Evolutionary conservation across 192 early-diverging fungal species (phyloP).

Genomic region (Spizellomyces punctatus): DNA sequence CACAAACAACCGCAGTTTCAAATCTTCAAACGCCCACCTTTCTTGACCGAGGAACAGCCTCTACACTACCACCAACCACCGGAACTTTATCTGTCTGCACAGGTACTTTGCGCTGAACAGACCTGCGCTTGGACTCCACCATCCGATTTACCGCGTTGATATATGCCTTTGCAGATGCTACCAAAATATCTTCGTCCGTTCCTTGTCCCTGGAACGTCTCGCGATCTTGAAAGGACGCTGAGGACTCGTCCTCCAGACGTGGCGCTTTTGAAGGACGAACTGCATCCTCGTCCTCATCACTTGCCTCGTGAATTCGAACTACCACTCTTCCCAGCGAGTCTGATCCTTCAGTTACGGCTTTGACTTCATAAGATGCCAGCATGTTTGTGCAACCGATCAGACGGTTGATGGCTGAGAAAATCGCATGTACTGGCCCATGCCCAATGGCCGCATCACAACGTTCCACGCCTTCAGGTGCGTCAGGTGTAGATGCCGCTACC

Average conservation of each 20-base stretch:
- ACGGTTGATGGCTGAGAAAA: constrained; percentile 88
- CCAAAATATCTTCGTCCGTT: constrained; percentile 84
- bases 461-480: constrained; percentile 30
- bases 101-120: constrained; percentile 10
- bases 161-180: constrained; percentile 86
- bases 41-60: constrained; percentile 25
- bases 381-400: constrained; percentile 71
- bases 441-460: constrained; percentile 79
- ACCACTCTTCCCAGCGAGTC: constrained; percentile 88
- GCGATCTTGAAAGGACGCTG: constrained; percentile 19
- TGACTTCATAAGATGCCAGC: constrained; percentile 84
- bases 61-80: constrained; percentile 30
- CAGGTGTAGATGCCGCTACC: constrained; percentile 1
- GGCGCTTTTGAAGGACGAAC: constrained; percentile 26
- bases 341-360: constrained; percentile 81
- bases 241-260: constrained; percentile 13
- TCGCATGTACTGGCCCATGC: constrained; percentile 87
- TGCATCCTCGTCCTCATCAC: constrained; percentile 22
- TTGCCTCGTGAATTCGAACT: constrained; percentile 62
- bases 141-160: constrained; percentile 83
- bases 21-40: constrained; percentile 22
- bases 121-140: constrained; percentile 28
- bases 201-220: constrained; percentile 75
- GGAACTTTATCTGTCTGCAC: neutral
- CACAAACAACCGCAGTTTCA: too few species aligned